phyloP scores from a whole-genome alignment of 352 stramenopile genomes.

The Pythium grandisporangium region DNA sequence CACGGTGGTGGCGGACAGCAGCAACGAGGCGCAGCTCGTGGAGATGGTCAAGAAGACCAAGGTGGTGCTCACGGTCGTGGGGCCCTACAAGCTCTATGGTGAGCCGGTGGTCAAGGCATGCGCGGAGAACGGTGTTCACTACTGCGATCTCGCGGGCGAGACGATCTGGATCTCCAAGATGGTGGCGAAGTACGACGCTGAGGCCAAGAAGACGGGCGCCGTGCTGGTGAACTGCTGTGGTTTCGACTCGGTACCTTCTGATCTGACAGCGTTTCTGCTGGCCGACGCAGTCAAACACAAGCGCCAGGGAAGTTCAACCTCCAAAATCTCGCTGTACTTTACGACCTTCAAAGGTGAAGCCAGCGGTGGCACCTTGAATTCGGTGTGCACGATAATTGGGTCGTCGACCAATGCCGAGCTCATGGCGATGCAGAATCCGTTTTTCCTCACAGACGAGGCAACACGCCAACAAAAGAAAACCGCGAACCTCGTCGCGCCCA shows the following conservation, averaged over 20 bases:
- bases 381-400: slow-evolving; percentile 48
- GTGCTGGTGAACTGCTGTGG: slow-evolving; percentile 84
- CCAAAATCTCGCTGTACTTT: slow-evolving; percentile 36
- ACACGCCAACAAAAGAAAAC: slow-evolving; percentile 24
- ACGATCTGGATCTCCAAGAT: slow-evolving; percentile 79
- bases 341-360: slow-evolving; percentile 36
- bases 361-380: slow-evolving; percentile 52
- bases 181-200: slow-evolving; percentile 48
- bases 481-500: slow-evolving; percentile 21
- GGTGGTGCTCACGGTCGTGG: slow-evolving; percentile 74
- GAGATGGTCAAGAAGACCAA: slow-evolving; percentile 71
- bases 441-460: slow-evolving; percentile 41
- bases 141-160: slow-evolving; percentile 90
- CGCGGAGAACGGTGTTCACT: slow-evolving; percentile 84
- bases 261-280: slow-evolving; percentile 72
- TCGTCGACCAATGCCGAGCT: slow-evolving; percentile 32
- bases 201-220: slow-evolving; percentile 50
- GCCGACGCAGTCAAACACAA: slow-evolving; percentile 54
- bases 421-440: slow-evolving; percentile 30
- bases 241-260: slow-evolving; percentile 86
- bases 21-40: slow-evolving; percentile 48
- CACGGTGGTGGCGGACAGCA: slow-evolving; percentile 41
- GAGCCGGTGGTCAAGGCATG: slow-evolving; percentile 77
- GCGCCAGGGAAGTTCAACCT: slow-evolving; percentile 25
- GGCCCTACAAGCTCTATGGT: slow-evolving; percentile 85